Evolutionary conservation across 768 basidiomycete species (phyloP).

Genomic region (Tylopilus vinaceipallidus): DNA sequence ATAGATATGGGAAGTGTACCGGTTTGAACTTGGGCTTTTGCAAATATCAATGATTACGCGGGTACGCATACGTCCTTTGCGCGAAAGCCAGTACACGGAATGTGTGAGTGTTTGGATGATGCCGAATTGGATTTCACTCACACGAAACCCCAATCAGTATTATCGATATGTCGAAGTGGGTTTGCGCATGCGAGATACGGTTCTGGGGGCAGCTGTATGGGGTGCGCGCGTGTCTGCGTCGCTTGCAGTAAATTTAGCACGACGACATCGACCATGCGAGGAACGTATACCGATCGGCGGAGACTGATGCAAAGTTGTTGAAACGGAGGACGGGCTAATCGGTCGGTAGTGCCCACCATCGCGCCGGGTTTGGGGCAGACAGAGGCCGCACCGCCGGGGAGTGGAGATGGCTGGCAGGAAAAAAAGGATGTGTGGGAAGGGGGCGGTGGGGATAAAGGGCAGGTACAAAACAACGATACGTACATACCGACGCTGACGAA

Average conservation of each 20-base stretch:
- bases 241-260: too few relatives aligned
- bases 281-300: too few relatives aligned
- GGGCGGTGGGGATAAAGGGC: conserved; percentile 19
- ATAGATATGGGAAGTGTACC: neutral
- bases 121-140: too few relatives aligned
- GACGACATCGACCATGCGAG: too few relatives aligned
- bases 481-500: conserved; percentile 16
- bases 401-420: neutral
- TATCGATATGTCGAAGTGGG: too few relatives aligned
- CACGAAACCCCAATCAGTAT: too few relatives aligned
- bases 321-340: neutral
- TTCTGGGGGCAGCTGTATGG: too few relatives aligned
- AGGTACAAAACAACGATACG: conserved; percentile 5
- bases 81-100: neutral
- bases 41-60: neutral
- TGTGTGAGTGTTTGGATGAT: neutral
- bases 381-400: neutral
- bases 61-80: neutral
- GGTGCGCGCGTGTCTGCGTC: too few relatives aligned
- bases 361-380: neutral
- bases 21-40: neutral
- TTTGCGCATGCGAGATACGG: too few relatives aligned
- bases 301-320: neutral
- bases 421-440: conserved; percentile 10
- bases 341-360: too few relatives aligned